A percentile compares a stretch with the other conserved stretches of the same genome.
phyloP scores from a whole-genome alignment of 2,329 filamentous ascomycete species.

The Apiospora malaysiana region DNA sequence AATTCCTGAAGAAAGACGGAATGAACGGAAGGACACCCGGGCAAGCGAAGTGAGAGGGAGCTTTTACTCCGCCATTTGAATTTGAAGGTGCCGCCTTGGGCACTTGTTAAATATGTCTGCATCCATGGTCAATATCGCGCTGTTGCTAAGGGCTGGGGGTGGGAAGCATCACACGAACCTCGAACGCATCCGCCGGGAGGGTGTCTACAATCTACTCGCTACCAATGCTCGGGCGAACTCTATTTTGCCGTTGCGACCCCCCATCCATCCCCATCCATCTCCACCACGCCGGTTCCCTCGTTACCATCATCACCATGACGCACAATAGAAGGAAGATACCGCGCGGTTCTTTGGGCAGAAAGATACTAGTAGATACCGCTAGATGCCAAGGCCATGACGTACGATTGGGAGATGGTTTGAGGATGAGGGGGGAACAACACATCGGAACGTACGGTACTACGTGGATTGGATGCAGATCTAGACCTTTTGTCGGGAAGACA shows the following conservation, averaged over 20 bases:
- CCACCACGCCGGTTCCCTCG: neutral
- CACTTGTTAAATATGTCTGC: too few relatives aligned
- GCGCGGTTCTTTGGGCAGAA: constrained; percentile 5
- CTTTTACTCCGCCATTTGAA: neutral
- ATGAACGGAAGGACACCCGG: neutral
- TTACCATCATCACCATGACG: neutral
- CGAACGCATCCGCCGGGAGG: too few relatives aligned
- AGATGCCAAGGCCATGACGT: constrained; percentile 9
- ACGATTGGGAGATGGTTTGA: neutral
- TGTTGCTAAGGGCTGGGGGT: too few relatives aligned
- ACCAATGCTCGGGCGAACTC: constrained; percentile 2
- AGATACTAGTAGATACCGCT: too few relatives aligned
- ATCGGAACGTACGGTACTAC: neutral
- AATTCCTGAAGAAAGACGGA: too few relatives aligned
- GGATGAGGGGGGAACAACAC: neutral
- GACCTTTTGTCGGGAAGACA: neutral
- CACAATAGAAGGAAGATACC: constrained; percentile 1
- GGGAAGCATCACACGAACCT: too few relatives aligned
- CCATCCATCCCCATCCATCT: too few relatives aligned
- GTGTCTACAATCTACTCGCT: neutral
- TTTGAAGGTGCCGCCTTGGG: neutral
- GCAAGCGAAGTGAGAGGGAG: neutral
- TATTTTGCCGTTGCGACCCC: neutral
- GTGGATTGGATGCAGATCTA: neutral
- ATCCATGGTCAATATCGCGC: too few relatives aligned